Evolutionary conservation across 192 early-diverging fungal genomes (phyloP).

Genomic region (Coemansia sp.): DNA sequence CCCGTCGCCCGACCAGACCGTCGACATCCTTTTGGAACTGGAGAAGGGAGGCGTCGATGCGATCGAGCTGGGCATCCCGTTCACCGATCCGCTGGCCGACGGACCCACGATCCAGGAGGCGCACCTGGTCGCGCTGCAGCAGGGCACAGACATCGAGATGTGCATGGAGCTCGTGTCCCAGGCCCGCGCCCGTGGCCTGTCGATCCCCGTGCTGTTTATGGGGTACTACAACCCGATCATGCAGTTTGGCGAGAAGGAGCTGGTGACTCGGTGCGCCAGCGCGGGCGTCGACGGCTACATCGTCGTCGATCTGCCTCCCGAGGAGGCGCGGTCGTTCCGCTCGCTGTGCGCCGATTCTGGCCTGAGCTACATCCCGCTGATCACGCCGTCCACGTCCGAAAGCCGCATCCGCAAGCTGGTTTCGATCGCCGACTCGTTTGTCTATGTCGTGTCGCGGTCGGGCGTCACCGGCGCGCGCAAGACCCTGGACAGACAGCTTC

Average conservation of each 20-base stretch:
- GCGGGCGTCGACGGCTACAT: conserved; percentile 95
- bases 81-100: conserved; percentile 97
- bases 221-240: conserved; percentile 98
- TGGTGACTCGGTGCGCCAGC: conserved; percentile 79
- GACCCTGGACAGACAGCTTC: conserved; percentile 66
- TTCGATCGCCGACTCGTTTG: conserved; percentile 84
- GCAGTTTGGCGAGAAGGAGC: conserved; percentile 84
- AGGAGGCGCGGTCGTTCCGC: conserved; percentile 89
- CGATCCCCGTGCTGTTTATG: conserved; percentile 93
- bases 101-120: conserved; percentile 96
- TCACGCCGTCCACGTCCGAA: conserved; percentile 92
- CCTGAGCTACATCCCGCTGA: conserved; percentile 82
- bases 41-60: conserved; percentile 91
- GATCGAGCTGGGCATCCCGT: conserved; percentile 96
- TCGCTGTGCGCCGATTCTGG: conserved; percentile 68
- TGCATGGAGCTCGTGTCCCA: conserved; percentile 78
- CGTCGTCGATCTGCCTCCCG: conserved; percentile 95
- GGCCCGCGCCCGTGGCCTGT: conserved; percentile 80
- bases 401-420: conserved; percentile 74
- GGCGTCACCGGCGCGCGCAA: conserved; percentile 89
- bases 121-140: conserved; percentile 68
- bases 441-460: conserved; percentile 91
- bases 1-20: conserved; percentile 74
- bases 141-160: conserved; percentile 73
- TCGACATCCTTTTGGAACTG: conserved; percentile 81